Evolutionary conservation across 2,329 filamentous ascomycete genomes (phyloP).

Genomic region (Alternaria postmessia): DNA sequence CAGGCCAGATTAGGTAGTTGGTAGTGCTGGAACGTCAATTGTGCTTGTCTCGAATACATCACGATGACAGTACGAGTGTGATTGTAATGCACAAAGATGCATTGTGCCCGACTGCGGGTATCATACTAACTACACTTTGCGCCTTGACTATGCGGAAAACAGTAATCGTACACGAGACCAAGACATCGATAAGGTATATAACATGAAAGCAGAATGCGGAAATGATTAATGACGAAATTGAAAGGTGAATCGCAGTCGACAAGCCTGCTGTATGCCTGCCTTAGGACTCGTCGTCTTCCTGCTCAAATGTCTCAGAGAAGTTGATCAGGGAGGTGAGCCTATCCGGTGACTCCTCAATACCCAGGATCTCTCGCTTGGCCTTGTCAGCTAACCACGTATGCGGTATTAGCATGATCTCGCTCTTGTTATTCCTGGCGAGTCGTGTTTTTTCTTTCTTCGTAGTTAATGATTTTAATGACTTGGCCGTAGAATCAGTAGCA

Average conservation of each 20-base stretch:
- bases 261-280: neutral
- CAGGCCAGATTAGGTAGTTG: neutral
- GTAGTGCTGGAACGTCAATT: neutral
- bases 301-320: slow-evolving; percentile 39
- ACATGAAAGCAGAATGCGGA: neutral
- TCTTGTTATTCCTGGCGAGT: slow-evolving; percentile 25
- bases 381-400: slow-evolving; percentile 34
- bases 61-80: neutral
- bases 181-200: neutral
- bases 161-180: neutral
- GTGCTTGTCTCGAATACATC: neutral
- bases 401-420: slow-evolving; percentile 37
- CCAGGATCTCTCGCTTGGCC: slow-evolving; percentile 15
- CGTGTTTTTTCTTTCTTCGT: slow-evolving; percentile 28
- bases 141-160: neutral
- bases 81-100: neutral
- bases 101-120: neutral
- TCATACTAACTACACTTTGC: neutral
- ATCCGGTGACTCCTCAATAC: slow-evolving; percentile 20
- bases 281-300: slow-evolving; percentile 19
- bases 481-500: neutral
- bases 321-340: slow-evolving; percentile 37
- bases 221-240: neutral
- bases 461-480: slow-evolving; percentile 10
- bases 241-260: neutral